Percentiles rank a stretch among this genome's conserved stretches.
phyloP scores from a whole-genome alignment of 495 filamentous ascomycete species.

The Penicillium egyptiacum region DNA sequence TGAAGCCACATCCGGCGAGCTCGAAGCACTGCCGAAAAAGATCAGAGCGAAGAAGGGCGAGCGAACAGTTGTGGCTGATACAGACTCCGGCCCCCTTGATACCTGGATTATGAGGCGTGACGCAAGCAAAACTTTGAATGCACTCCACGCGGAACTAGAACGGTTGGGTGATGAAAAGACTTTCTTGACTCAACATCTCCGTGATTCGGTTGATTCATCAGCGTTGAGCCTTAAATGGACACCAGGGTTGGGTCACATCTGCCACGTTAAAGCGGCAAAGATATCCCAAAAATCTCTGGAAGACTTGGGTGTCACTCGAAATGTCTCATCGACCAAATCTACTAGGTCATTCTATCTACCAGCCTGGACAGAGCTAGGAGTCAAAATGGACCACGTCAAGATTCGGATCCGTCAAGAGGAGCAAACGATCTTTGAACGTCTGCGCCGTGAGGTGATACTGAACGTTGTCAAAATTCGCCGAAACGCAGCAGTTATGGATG shows the following conservation, averaged over 20 bases:
- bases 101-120: conserved; percentile 82
- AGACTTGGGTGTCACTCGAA: conserved; percentile 52
- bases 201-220: conserved; percentile 53
- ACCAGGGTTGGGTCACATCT: conserved; percentile 80
- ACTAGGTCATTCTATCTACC: conserved; percentile 83
- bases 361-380: conserved; percentile 79
- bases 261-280: conserved; percentile 79
- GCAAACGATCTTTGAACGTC: conserved; percentile 63
- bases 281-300: conserved; percentile 54
- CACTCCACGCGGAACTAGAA: conserved; percentile 66
- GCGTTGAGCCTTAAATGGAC: conserved; percentile 79
- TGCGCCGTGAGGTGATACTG: conserved; percentile 72
- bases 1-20: conserved; percentile 54
- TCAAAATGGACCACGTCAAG: conserved; percentile 67
- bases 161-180: conserved; percentile 57
- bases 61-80: conserved; percentile 27
- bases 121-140: conserved; percentile 64
- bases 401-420: conserved; percentile 79
- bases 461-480: conserved; percentile 80
- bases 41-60: conserved; percentile 38
- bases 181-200: conserved; percentile 58
- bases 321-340: conserved; percentile 73
- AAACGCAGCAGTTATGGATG: conserved; percentile 86
- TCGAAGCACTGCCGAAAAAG: conserved; percentile 46
- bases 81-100: conserved; percentile 47